Percentiles rank a stretch among this genome's conserved stretches.
Evolutionary conservation across 2,329 filamentous ascomycete species (phyloP).

Genomic region (Emergomyces pasteurianus): DNA sequence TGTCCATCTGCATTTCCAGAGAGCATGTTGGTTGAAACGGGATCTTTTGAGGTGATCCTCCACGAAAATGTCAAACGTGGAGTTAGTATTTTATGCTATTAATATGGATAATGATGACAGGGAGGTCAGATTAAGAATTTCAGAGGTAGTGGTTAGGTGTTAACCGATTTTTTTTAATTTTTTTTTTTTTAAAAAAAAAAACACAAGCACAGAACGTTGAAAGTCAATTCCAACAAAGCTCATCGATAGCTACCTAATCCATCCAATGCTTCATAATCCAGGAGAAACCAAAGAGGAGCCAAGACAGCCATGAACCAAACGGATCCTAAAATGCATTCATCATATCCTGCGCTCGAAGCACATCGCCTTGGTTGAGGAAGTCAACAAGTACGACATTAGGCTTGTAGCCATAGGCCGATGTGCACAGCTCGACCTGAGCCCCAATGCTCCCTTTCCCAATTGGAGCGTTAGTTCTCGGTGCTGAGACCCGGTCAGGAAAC

Average conservation of each 20-base stretch:
- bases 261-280: neutral
- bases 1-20: no score
- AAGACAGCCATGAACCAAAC: neutral
- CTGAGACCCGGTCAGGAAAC: slow-evolving; percentile 31
- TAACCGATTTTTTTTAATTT: no score
- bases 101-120: neutral
- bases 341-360: slow-evolving; percentile 28
- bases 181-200: no score
- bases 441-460: slow-evolving; percentile 33
- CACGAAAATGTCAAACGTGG: neutral
- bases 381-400: slow-evolving; percentile 36
- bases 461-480: slow-evolving; percentile 32
- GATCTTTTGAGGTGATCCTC: neutral
- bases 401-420: slow-evolving; percentile 24
- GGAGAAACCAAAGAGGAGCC: neutral
- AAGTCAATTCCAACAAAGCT: neutral
- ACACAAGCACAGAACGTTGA: neutral
- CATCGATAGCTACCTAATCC: neutral
- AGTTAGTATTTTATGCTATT: neutral
- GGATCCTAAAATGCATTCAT: slow-evolving; percentile 26
- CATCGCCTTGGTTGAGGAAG: slow-evolving; percentile 34
- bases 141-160: neutral
- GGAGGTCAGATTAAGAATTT: neutral
- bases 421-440: slow-evolving; percentile 29
- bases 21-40: no score